Evolutionary conservation across 495 filamentous ascomycete species (phyloP), one percentile per base, ranked within the genome.

Genomic region (Neurospora pannonica): DNA sequence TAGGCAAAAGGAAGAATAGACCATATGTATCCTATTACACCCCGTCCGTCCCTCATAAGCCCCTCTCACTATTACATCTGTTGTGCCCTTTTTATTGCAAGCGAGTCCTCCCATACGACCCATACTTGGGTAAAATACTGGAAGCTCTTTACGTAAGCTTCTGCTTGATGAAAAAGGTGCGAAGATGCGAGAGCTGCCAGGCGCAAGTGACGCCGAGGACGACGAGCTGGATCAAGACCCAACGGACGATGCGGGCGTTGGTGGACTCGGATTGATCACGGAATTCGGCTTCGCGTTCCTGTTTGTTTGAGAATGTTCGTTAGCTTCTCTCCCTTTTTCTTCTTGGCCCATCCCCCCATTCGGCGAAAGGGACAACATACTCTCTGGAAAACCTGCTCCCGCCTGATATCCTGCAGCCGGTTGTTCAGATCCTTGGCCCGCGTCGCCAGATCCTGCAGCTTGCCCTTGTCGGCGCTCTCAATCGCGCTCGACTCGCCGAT

Each of bases 161-260:
- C 86, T 99, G 96, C 89, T 99, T 99, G 87, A 99, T 99, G 86
- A 99, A 99, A 87, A 99, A 99, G 31, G 93, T 92, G 72, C 96
- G 87, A 72, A 99, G 88, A 83, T 98, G 95, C 15, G 94, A 97
- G 39, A 99, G 87, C 83, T 99, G 96, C 96, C 96, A 99, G 72
- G 96, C 94, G 83, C 96, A 99, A 37, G 96, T 97, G 70, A 92
- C 87, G 37, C 92, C 94, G 46, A 99, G 85, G n/a, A 99, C 90
- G 73, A 90, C 88, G 70, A 98, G 84, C 83, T 99, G 96, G 74
- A 98, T 90, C 72, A 97, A 82, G 62, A 95, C 94, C 96, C 96
- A 99, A 73, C 94, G 90, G 34, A 99, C 92, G 71, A 98, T 96
- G 78, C 95, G 90, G 31, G 90, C 89, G 85, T 99, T 99, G 72